phyloP scores from a whole-genome alignment of 1,284 basidiomycete species.

The Trichosporon asahii region DNA sequence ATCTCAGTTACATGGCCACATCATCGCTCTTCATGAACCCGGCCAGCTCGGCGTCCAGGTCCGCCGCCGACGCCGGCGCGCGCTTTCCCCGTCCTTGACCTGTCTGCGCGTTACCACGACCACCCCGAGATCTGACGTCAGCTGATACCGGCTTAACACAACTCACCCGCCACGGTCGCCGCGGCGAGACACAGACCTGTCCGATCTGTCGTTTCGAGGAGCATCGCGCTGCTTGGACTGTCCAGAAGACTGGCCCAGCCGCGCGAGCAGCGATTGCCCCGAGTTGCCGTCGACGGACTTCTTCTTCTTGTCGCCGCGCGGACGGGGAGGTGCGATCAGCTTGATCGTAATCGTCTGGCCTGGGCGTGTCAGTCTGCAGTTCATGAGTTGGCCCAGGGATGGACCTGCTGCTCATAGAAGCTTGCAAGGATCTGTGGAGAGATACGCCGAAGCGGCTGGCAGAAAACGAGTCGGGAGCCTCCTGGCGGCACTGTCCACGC shows the following conservation, averaged over 20 bases:
- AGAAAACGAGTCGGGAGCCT: too few species aligned
- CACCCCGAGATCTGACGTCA: neutral
- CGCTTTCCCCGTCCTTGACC: constrained; percentile 50
- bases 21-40: constrained; percentile 76
- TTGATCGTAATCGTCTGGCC: constrained; percentile 77
- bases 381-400: too few species aligned
- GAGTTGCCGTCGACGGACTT: neutral
- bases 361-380: constrained; percentile 46
- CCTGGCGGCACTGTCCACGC: too few species aligned
- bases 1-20: constrained; percentile 16
- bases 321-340: constrained; percentile 50
- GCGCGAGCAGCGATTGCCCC: constrained; percentile 1
- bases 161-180: constrained; percentile 28
- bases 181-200: constrained; percentile 22
- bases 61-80: constrained; percentile 66
- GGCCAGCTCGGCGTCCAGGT: constrained; percentile 86
- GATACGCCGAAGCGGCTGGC: too few species aligned
- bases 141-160: too few species aligned
- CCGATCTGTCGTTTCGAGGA: neutral
- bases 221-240: neutral
- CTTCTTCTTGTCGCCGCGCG: neutral
- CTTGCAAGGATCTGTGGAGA: too few species aligned
- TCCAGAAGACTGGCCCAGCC: neutral
- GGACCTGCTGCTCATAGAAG: too few species aligned
- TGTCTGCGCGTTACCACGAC: neutral